Evolutionary conservation across 2,329 filamentous ascomycete species (phyloP).

Genomic region (Apiospora hydei): DNA sequence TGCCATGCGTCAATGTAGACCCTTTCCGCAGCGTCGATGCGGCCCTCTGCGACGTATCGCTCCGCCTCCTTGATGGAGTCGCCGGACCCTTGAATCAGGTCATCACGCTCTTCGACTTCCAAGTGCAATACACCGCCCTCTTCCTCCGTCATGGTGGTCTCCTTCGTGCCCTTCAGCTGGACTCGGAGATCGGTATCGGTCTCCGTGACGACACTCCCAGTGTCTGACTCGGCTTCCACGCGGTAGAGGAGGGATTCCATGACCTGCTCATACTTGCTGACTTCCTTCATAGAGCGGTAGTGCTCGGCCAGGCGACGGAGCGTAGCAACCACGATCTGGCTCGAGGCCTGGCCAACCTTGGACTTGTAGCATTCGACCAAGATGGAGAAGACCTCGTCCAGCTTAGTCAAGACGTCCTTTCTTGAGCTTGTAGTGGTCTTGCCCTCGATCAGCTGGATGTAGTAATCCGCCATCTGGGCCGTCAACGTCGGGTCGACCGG

Average conservation of each 20-base stretch:
- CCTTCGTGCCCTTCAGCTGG: not conserved
- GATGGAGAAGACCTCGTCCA: constrained; percentile 24
- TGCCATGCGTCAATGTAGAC: constrained; percentile 59
- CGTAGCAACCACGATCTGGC: not conserved
- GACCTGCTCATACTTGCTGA: constrained; percentile 25
- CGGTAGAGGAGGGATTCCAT: constrained; percentile 11
- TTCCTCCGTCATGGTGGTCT: not conserved
- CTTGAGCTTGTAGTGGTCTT: not conserved
- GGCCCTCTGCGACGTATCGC: not conserved
- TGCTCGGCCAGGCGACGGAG: constrained; percentile 22
- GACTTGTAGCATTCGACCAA: constrained; percentile 26
- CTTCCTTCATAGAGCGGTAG: constrained; percentile 24
- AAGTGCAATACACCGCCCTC: not conserved
- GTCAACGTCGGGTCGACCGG: constrained; percentile 27
- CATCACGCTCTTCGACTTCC: constrained; percentile 23
- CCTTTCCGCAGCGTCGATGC: constrained; percentile 48
- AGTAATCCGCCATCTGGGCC: constrained; percentile 29
- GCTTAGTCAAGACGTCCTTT: constrained; percentile 26
- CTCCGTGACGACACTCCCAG: not conserved
- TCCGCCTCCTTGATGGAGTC: not conserved
- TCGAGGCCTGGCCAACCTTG: constrained; percentile 24
- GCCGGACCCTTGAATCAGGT: constrained; percentile 2
- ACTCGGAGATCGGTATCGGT: not conserved
- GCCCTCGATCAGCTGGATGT: constrained; percentile 29
- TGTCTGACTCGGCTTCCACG: not conserved